A percentile compares a stretch with the other conserved stretches of the same genome.
These are phyloP conservation scores for Taphrina betulina DNA, from an alignment of 1,139 yeast species.

Conservation along the genomic window DNA sequence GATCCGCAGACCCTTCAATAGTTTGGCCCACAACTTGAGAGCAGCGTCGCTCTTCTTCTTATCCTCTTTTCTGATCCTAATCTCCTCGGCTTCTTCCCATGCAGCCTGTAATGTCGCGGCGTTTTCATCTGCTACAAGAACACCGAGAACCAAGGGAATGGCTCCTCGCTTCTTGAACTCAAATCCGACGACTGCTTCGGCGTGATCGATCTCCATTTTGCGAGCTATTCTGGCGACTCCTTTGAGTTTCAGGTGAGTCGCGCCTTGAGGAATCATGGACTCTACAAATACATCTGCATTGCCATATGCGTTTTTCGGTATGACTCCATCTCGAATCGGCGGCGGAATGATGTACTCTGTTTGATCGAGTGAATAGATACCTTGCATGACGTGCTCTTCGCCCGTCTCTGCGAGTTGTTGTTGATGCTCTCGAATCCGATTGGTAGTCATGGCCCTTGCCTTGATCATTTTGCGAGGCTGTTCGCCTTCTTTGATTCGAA, in stretches of 20 bases:
- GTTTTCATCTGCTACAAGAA: slow-evolving; percentile 65
- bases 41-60: slow-evolving; percentile 55
- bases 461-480: slow-evolving; percentile 57
- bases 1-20: slow-evolving; percentile 70
- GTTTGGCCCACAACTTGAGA: slow-evolving; percentile 67
- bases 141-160: slow-evolving; percentile 71
- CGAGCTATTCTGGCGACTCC: slow-evolving; percentile 59
- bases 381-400: slow-evolving; percentile 47
- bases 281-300: slow-evolving; percentile 77
- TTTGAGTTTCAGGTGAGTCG: slow-evolving; percentile 51
- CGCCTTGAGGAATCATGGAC: slow-evolving; percentile 81
- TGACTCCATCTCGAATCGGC: slow-evolving; percentile 60
- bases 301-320: slow-evolving; percentile 75
- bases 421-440: slow-evolving; percentile 43
- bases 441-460: slow-evolving; percentile 39
- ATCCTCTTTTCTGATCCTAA: slow-evolving; percentile 50
- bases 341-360: slow-evolving; percentile 72
- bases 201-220: slow-evolving; percentile 69
- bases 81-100: slow-evolving; percentile 58
- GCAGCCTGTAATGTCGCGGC: slow-evolving; percentile 66
- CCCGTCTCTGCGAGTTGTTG: slow-evolving; percentile 54
- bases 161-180: slow-evolving; percentile 57
- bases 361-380: slow-evolving; percentile 74
- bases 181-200: slow-evolving; percentile 83
- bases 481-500: slow-evolving; percentile 65